Conservation (phyloP, 345 rosid species). For the Garcia nutans region DNA sequence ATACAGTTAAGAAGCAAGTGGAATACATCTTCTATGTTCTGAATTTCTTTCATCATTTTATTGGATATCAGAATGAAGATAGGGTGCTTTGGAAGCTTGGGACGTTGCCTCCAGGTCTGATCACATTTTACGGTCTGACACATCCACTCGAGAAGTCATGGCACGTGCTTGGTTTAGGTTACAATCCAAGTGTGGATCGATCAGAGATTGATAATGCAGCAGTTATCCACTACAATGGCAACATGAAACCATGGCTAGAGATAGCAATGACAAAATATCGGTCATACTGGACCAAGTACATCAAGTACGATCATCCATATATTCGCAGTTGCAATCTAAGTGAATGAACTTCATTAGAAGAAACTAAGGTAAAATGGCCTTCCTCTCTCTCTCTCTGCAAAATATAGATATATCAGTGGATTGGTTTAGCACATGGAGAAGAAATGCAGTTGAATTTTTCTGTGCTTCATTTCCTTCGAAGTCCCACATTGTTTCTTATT, state of each 20-base stretch:
- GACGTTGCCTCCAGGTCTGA: conserved; percentile 96
- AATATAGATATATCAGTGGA: conserved; percentile 15
- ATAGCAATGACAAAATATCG: conserved; percentile 93
- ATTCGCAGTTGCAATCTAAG: conserved; percentile 73
- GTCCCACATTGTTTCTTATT: conserved; percentile 37
- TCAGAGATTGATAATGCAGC: conserved; percentile 89
- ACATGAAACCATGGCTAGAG: conserved; percentile 99
- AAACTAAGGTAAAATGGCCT: conserved; percentile 21
- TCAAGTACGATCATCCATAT: conserved; percentile 88
- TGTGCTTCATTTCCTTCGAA: conserved; percentile 21
- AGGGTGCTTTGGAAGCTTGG: conserved; percentile 98
- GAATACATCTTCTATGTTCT: conserved; percentile 6
- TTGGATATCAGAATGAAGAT: conserved; percentile 71
- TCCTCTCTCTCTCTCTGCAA: not conserved
- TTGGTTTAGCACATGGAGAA: conserved; percentile 20
- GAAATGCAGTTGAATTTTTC: conserved; percentile 27
- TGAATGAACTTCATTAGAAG: conserved; percentile 37
- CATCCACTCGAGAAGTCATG: conserved; percentile 88
- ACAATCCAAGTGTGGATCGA: conserved; percentile 79
- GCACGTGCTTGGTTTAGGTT: conserved; percentile 98
- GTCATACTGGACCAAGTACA: conserved; percentile 82
- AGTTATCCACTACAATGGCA: conserved; percentile 93
- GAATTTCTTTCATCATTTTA: not conserved
- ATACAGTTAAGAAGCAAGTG: not conserved
- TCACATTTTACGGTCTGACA: conserved; percentile 84